These are phyloP conservation scores for Claviceps spartinae DNA, from an alignment of 2,329 filamentous ascomycete species.

Conservation along the genomic window DNA sequence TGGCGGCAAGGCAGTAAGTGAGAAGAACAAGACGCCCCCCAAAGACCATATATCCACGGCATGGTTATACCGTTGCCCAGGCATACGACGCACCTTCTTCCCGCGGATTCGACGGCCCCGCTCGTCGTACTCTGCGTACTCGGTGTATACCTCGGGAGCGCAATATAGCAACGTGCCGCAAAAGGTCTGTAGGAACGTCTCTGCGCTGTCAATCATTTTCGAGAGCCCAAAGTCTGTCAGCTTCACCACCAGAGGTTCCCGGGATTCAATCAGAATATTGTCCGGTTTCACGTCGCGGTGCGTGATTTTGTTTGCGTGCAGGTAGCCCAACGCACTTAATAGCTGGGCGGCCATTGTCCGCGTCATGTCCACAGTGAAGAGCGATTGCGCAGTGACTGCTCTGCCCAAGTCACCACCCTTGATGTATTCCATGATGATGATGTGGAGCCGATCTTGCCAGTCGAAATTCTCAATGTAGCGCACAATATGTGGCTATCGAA, in stretches of 20 bases:
- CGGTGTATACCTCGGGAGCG: slow-evolving; percentile 88
- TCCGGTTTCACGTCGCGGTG: slow-evolving; percentile 98
- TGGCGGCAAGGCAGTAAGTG: slow-evolving; percentile 66
- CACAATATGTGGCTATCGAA: slow-evolving; percentile 64
- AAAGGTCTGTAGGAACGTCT: slow-evolving; percentile 90
- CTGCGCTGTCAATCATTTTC: slow-evolving; percentile 79
- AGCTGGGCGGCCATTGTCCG: slow-evolving; percentile 63
- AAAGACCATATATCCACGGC: slow-evolving; percentile 95
- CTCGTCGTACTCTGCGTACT: slow-evolving; percentile 55
- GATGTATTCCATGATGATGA: slow-evolving; percentile 95
- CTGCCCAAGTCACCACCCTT: slow-evolving; percentile 70
- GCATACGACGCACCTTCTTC: slow-evolving; percentile 46
- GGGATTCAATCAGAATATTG: slow-evolving; percentile 75
- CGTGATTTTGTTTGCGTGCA: slow-evolving; percentile 80
- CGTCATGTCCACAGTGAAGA: slow-evolving; percentile 54
- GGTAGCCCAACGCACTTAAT: slow-evolving; percentile 68
- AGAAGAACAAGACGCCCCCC: slow-evolving; percentile 79
- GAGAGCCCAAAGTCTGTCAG: slow-evolving; percentile 93
- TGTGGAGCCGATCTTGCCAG: slow-evolving; percentile 68
- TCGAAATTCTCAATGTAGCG: slow-evolving; percentile 83
- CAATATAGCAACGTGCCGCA: slow-evolving; percentile 94
- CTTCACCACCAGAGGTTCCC: slow-evolving; percentile 68
- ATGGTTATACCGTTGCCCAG: slow-evolving; percentile 64
- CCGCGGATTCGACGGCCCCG: slow-evolving; percentile 48
- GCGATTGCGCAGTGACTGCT: slow-evolving; percentile 47